A percentile compares a stretch with the other conserved stretches of the same genome.
Evolutionary conservation across 345 rosid genomes (phyloP).

Genomic region (Stellera chamaejasme): DNA sequence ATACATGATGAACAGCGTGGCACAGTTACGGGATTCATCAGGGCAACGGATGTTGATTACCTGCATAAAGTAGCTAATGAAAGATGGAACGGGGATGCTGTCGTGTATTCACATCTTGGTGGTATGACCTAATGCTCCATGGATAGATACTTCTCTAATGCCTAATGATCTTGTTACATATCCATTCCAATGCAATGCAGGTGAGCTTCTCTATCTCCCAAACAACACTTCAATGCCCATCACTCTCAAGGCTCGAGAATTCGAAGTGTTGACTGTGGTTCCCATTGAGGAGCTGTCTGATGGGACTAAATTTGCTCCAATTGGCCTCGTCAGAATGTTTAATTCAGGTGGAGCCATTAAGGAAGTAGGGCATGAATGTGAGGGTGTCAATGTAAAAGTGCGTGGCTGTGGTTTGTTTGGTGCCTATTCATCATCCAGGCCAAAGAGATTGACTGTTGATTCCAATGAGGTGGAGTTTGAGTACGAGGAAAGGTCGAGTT

Average conservation of each 20-base stretch:
- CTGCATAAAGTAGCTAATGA: slow-evolving; percentile 39
- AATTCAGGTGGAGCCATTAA: slow-evolving; percentile 54
- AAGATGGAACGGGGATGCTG: slow-evolving; percentile 47
- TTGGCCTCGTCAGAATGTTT: slow-evolving; percentile 51
- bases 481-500: slow-evolving; percentile 29
- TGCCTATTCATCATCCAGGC: slow-evolving; percentile 37
- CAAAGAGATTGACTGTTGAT: slow-evolving; percentile 31
- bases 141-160: background rate
- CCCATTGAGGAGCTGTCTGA: slow-evolving; percentile 36
- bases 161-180: background rate
- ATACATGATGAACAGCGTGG: slow-evolving; percentile 56
- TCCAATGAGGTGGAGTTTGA: slow-evolving; percentile 26
- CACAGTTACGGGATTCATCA: slow-evolving; percentile 34
- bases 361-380: slow-evolving; percentile 27
- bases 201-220: slow-evolving; percentile 52
- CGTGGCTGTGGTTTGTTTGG: slow-evolving; percentile 44
- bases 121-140: slow-evolving; percentile 24
- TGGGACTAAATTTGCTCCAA: slow-evolving; percentile 35
- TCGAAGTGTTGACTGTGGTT: slow-evolving; percentile 51
- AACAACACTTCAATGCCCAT: slow-evolving; percentile 44
- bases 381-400: slow-evolving; percentile 22
- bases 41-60: slow-evolving; percentile 50
- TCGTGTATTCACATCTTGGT: slow-evolving; percentile 48
- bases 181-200: slow-evolving; percentile 20
- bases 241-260: slow-evolving; percentile 43